Percentiles rank a stretch among this genome's conserved stretches.
phyloP scores from a whole-genome alignment of 352 stramenopile genomes.

The Chrysophaeum taylorii region DNA sequence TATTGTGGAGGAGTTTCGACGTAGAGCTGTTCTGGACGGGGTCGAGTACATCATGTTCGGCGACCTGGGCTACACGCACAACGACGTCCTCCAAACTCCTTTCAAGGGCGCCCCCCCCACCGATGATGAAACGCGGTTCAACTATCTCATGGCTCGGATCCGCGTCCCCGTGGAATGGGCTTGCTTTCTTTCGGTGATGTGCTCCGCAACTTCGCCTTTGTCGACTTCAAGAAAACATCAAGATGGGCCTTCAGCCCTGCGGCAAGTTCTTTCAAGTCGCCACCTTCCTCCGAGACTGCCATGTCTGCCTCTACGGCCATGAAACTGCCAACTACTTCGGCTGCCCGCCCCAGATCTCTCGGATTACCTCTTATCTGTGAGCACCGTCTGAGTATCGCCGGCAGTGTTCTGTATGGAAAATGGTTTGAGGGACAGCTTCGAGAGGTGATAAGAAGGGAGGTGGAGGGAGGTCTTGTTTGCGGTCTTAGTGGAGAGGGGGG shows the following conservation, averaged over 20 bases:
- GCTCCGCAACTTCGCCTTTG: neutral
- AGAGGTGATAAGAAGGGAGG: no score
- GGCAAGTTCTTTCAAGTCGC: neutral
- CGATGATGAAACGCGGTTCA: no score
- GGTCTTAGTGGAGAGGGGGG: no score
- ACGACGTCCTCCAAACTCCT: neutral
- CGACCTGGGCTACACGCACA: neutral
- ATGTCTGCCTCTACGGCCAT: neutral
- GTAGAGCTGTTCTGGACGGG: neutral
- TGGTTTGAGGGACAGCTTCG: no score
- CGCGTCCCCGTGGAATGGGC: neutral
- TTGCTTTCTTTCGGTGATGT: neutral
- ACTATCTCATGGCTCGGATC: neutral
- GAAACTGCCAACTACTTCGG: neutral
- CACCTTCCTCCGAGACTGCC: neutral
- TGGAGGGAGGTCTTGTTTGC: no score
- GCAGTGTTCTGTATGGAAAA: no score
- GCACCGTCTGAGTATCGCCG: no score
- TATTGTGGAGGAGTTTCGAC: neutral
- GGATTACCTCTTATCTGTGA: no score
- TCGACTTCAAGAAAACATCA: neutral
- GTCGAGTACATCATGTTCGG: neutral
- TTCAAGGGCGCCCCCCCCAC: no score
- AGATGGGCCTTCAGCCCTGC: neutral
- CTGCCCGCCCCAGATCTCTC: no score